A percentile compares a stretch with the other conserved stretches of the same genome.
Evolutionary conservation across 108 stramenopile species (phyloP).

Genomic region (Craspedostauros australis): DNA sequence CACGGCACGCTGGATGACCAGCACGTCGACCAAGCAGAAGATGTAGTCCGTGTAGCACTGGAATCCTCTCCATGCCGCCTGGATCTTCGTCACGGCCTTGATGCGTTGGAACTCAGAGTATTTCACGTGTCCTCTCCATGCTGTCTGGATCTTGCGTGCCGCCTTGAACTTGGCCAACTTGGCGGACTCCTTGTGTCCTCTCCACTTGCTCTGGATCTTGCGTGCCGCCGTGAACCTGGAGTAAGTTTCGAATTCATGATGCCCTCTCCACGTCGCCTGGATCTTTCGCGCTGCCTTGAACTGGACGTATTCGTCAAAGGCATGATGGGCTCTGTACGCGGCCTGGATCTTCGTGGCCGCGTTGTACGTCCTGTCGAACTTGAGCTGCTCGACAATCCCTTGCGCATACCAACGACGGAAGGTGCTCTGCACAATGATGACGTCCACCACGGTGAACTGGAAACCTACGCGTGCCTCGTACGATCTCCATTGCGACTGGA

Average conservation of each 20-base stretch:
- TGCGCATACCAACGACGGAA: slow-evolving; percentile 35
- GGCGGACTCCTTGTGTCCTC: slow-evolving; percentile 3
- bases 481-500: slow-evolving; percentile 49
- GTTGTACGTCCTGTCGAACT: neutral
- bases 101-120: neutral
- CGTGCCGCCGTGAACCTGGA: slow-evolving; percentile 2
- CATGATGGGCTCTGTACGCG: slow-evolving; percentile 11
- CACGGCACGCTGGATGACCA: slow-evolving; percentile 40
- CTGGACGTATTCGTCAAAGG: neutral
- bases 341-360: slow-evolving; percentile 20
- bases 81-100: slow-evolving; percentile 40
- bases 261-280: slow-evolving; percentile 24
- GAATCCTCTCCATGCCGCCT: slow-evolving; percentile 52
- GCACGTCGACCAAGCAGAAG: slow-evolving; percentile 47
- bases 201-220: slow-evolving; percentile 19
- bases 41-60: slow-evolving; percentile 52
- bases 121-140: slow-evolving; percentile 12
- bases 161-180: neutral
- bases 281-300: slow-evolving; percentile 9
- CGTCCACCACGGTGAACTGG: slow-evolving; percentile 51
- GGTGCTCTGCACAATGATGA: slow-evolving; percentile 66
- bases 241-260: neutral
- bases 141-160: slow-evolving; percentile 20
- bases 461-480: slow-evolving; percentile 40
- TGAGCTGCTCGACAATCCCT: slow-evolving; percentile 13